Base-by-base conservation (phyloP, 2,329 filamentous ascomycete species). In the Pseudogymnoascus sp. region DNA sequence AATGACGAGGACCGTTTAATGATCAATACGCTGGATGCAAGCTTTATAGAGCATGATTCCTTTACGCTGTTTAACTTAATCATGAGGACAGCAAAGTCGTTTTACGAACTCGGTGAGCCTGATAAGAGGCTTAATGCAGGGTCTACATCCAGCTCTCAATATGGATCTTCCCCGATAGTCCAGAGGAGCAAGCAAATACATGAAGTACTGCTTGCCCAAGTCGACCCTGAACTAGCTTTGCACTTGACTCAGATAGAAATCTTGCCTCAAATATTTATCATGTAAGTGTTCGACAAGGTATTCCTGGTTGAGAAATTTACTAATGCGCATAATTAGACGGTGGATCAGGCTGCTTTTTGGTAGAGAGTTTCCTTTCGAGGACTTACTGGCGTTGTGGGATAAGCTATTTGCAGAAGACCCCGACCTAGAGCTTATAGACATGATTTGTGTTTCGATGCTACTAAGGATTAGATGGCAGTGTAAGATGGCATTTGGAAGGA, bases 291-390 rank as follows among this genome's bases (percentile, higher is more conserved):
- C 8, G 28, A 16, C 21, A 44, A 16, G 12, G 14, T 14, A 34
- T 11, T 59, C 4, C 34, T 61, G n/a, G 23, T 40, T 8, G 59
- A 53, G 18, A 8, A 60, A 42, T 56, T 66, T 36, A 67, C 44
- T 25, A 62, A 18, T 16, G 31, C 3, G 40, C 46, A 31, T 34
- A 7, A 34, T 18, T 53, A 74, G 73, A 65, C 91, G 95, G 64
- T 99, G 95, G 95, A 89, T 97, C 64, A 86, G 95, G 28, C 84
- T 99, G 0, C 78, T 99, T 0, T 97, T 97, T 72, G 93, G 93
- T 59, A 85, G 95, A 68, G 95, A 99, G 74, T 97, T 97, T 69
- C 86, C 91, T 0, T 96, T 97, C 66, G 86, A 93, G 62, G 86
- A 96, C 66, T 83, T 93, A 42, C 82, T 99, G 38, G 79, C 85